These are phyloP conservation scores for Cicer chorassanicum DNA, from an alignment of 306 rosid species.

Conservation along the genomic window DNA sequence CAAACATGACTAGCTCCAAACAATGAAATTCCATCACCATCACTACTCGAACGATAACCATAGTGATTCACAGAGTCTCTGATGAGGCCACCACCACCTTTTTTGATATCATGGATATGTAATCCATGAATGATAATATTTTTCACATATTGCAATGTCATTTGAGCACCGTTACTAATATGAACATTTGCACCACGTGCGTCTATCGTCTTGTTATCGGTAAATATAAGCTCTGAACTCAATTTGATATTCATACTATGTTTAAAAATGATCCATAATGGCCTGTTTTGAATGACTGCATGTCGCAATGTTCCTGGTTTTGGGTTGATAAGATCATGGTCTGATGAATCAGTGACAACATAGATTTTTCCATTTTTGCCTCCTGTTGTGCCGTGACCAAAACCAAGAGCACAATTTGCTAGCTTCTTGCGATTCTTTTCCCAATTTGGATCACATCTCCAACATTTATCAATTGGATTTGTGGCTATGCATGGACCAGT, in stretches of 20 bases:
- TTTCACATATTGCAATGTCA: slow-evolving; percentile 54
- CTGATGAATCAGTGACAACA: slow-evolving; percentile 49
- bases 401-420: slow-evolving; percentile 55
- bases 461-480: slow-evolving; percentile 59
- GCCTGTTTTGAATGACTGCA: slow-evolving; percentile 46
- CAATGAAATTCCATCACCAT: slow-evolving; percentile 65
- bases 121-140: slow-evolving; percentile 57
- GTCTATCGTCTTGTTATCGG: slow-evolving; percentile 57
- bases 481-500: slow-evolving; percentile 49
- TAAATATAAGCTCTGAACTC: slow-evolving; percentile 37
- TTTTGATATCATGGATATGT: slow-evolving; percentile 51
- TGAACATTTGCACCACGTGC: slow-evolving; percentile 60
- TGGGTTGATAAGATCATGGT: slow-evolving; percentile 49
- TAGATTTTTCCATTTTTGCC: slow-evolving; percentile 56
- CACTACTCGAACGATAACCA: slow-evolving; percentile 51
- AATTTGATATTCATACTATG: slow-evolving; percentile 49
- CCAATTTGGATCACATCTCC: slow-evolving; percentile 64
- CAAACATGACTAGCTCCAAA: slow-evolving; percentile 56
- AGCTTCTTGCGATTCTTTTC: slow-evolving; percentile 51
- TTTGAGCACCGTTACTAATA: slow-evolving; percentile 56
- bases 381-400: slow-evolving; percentile 54
- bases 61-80: slow-evolving; percentile 54
- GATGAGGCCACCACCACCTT: slow-evolving; percentile 48
- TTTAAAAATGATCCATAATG: slow-evolving; percentile 59
- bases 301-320: slow-evolving; percentile 54